Percentiles rank a stretch among this genome's conserved stretches.
These are phyloP conservation scores for Hyphopichia wangnamkhiaoensis DNA, from an alignment of 1,139 yeast genomes.

Conservation along the genomic window DNA sequence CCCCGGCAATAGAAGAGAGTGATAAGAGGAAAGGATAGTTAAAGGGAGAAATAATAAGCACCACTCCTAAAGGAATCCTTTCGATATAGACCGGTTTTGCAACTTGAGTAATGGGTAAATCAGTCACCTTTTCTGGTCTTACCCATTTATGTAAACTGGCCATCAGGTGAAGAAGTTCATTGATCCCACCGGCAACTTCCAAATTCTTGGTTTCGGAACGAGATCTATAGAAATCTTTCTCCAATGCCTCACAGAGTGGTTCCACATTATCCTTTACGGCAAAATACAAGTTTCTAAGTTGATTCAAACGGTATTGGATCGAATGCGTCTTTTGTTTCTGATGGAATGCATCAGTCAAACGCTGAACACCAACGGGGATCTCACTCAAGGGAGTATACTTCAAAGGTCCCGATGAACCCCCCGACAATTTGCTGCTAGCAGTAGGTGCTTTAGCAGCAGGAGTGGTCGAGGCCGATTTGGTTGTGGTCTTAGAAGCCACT, in stretches of 20 bases:
- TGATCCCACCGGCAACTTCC: slow-evolving; percentile 54
- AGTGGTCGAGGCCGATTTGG: background rate
- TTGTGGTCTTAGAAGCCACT: background rate
- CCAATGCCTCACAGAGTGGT: slow-evolving; percentile 56
- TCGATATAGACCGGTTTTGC: slow-evolving; percentile 55
- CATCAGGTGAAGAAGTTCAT: slow-evolving; percentile 64
- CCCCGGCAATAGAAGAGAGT: slow-evolving; percentile 71
- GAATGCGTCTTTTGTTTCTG: slow-evolving; percentile 52
- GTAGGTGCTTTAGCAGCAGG: background rate
- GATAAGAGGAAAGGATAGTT: slow-evolving; percentile 78
- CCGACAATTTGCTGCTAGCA: no score
- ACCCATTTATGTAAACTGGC: slow-evolving; percentile 62
- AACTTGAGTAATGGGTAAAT: slow-evolving; percentile 46
- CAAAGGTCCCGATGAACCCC: slow-evolving; percentile 13
- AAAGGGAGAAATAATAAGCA: slow-evolving; percentile 79
- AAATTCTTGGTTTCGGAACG: slow-evolving; percentile 58
- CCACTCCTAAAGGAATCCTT: slow-evolving; percentile 73
- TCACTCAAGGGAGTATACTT: slow-evolving; percentile 50
- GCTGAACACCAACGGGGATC: slow-evolving; percentile 50
- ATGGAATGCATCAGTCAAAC: slow-evolving; percentile 45
- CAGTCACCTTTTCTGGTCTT: slow-evolving; percentile 50
- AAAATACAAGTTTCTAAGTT: slow-evolving; percentile 68
- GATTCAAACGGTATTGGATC: slow-evolving; percentile 58
- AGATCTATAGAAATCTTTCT: slow-evolving; percentile 66
- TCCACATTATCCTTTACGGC: slow-evolving; percentile 63